Conservation (phyloP, 371 early-diverging fungal genomes). For the Quaeritorhiza haematococci region DNA sequence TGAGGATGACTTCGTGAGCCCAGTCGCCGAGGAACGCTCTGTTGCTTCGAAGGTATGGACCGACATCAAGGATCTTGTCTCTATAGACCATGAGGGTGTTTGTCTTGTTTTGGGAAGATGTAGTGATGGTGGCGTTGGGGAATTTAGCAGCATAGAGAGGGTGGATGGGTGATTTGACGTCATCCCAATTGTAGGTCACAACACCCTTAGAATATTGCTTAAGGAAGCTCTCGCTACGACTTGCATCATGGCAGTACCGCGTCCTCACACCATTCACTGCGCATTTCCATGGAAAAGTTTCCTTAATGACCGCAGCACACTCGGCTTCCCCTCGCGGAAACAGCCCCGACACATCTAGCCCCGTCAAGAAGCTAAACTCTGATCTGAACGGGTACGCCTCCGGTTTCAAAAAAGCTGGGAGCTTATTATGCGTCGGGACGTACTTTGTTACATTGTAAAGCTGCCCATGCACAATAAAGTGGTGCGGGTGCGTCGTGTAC, state of each 20-base stretch:
- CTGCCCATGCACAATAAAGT: constrained; percentile 26
- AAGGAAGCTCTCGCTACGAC: constrained; percentile 2
- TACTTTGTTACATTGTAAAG: constrained; percentile 23
- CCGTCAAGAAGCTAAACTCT: neutral
- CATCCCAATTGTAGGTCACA: constrained; percentile 31
- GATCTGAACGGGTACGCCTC: neutral
- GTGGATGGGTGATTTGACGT: constrained; percentile 7
- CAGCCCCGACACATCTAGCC: neutral
- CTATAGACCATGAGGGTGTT: constrained; percentile 18
- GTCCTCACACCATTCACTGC: too few species aligned
- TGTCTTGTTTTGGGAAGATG: constrained; percentile 12
- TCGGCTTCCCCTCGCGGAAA: neutral
- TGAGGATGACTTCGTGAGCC: constrained; percentile 13
- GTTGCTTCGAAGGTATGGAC: constrained; percentile 11
- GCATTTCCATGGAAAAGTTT: too few species aligned
- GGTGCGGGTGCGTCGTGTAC: constrained; percentile 12
- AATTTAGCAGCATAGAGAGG: neutral
- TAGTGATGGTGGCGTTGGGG: neutral
- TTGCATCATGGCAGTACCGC: neutral
- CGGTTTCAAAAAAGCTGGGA: constrained; percentile 7
- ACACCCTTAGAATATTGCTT: neutral
- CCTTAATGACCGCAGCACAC: too few species aligned
- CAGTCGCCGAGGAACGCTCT: constrained; percentile 18
- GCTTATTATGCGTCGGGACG: constrained; percentile 9
- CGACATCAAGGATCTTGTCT: constrained; percentile 26